A percentile compares a stretch with the other conserved stretches of the same genome.
Conservation (phyloP, 73 alveolate species). For the Tetrahymena borealis region DNA sequence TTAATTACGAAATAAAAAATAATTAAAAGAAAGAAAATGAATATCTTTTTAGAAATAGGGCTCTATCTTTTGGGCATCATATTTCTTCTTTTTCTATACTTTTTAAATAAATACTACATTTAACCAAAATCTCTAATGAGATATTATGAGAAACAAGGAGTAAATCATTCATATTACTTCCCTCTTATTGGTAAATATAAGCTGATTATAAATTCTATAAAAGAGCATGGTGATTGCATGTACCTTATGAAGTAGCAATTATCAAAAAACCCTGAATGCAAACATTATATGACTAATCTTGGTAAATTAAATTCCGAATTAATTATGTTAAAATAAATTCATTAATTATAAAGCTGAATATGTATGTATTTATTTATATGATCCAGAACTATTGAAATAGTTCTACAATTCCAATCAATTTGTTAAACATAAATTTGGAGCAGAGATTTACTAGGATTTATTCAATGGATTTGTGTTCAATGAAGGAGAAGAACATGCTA, state of each 20-base stretch:
- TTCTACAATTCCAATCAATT: neutral
- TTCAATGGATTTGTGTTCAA: neutral
- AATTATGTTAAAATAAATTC: neutral
- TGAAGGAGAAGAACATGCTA: neutral
- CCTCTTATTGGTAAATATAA: neutral
- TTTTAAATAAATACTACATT: neutral
- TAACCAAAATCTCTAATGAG: neutral
- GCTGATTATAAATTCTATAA: neutral
- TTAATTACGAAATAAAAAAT: too few species aligned
- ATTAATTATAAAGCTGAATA: neutral
- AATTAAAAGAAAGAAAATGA: too few species aligned
- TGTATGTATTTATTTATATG: neutral
- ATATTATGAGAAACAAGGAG: neutral
- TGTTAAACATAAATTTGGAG: neutral
- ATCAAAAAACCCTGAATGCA: neutral
- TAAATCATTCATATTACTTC: neutral
- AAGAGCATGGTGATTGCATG: neutral
- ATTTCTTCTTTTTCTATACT: too few species aligned
- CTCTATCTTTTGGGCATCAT: too few species aligned
- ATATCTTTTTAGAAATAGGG: too few species aligned
- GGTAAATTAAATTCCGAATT: neutral
- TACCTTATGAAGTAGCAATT: neutral
- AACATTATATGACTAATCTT: neutral
- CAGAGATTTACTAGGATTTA: neutral
- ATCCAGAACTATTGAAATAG: neutral